phyloP scores from a whole-genome alignment of 345 rosid species.

The Ricinus communis region DNA sequence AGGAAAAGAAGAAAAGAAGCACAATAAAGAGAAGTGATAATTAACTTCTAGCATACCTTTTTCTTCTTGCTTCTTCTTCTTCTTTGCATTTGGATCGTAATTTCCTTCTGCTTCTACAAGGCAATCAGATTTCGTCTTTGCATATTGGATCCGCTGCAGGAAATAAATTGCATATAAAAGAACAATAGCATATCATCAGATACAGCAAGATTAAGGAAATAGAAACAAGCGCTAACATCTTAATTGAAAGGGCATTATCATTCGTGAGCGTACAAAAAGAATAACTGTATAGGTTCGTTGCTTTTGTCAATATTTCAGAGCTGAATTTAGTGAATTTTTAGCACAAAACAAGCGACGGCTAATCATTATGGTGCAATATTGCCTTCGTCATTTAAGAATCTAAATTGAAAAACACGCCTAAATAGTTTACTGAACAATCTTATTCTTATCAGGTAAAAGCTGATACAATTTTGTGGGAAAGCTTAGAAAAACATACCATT shows the following conservation, averaged over 20 bases:
- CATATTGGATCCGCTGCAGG: constrained; percentile 81
- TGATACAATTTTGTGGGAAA: no score
- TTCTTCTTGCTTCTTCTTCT: constrained; percentile 85
- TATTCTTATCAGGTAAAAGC: no score
- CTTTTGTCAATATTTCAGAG: background rate
- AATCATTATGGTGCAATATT: no score
- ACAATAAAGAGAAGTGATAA: background rate
- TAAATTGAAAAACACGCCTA: no score
- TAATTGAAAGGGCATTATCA: background rate
- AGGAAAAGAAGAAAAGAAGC: background rate
- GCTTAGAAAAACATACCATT: constrained; percentile 73
- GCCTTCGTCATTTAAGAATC: no score
- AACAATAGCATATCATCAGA: background rate
- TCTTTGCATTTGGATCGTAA: constrained; percentile 78
- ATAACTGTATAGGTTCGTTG: background rate
- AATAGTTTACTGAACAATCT: no score
- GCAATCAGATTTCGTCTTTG: constrained; percentile 88
- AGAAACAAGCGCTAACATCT: background rate
- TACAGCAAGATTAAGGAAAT: background rate
- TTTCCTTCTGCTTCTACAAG: constrained; percentile 80
- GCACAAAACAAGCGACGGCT: no score
- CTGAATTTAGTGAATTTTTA: no score
- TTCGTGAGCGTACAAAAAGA: background rate
- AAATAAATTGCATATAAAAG: background rate
- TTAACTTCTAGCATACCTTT: constrained; percentile 47